phyloP scores from a whole-genome alignment of 805 yeast species.

The Saccharomyces paradoxus region DNA sequence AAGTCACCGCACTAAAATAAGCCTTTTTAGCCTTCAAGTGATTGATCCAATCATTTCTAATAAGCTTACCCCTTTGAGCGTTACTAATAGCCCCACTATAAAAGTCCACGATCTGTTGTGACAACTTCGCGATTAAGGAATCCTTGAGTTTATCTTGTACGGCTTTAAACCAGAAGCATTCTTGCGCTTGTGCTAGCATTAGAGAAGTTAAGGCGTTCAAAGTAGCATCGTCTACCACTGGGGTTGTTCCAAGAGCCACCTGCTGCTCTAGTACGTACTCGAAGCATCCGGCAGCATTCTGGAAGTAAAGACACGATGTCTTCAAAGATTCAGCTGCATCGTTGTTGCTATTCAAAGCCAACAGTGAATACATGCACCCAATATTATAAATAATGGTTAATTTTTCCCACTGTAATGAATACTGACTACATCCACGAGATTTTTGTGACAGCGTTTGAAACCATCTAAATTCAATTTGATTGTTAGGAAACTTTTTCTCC shows the following conservation, averaged over 20 bases:
- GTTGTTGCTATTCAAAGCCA: constrained; percentile 42
- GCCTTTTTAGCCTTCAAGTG: constrained; percentile 49
- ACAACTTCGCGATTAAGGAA: constrained; percentile 52
- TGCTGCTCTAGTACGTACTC: constrained; percentile 27
- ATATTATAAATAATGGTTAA: constrained; percentile 59
- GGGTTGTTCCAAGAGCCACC: constrained; percentile 8
- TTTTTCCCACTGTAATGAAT: constrained; percentile 52
- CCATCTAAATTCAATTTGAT: constrained; percentile 63
- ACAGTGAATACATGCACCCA: constrained; percentile 52
- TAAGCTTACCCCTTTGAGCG: constrained; percentile 40
- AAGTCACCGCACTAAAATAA: constrained; percentile 68
- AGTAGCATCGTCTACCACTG: constrained; percentile 39
- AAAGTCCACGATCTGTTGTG: constrained; percentile 52
- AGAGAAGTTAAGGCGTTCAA: constrained; percentile 43
- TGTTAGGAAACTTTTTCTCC: constrained; percentile 53
- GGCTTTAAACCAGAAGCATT: constrained; percentile 75
- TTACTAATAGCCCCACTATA: constrained; percentile 42
- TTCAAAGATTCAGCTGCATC: constrained; percentile 47
- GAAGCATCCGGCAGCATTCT: constrained; percentile 64
- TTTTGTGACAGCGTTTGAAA: constrained; percentile 55
- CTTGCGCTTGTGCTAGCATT: constrained; percentile 82
- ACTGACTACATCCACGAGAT: constrained; percentile 39
- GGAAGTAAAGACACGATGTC: constrained; percentile 55
- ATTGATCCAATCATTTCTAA: constrained; percentile 57
- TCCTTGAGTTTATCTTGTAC: constrained; percentile 38